Conservation (phyloP, 805 yeast genomes). For the Lipomyces anomalus region DNA sequence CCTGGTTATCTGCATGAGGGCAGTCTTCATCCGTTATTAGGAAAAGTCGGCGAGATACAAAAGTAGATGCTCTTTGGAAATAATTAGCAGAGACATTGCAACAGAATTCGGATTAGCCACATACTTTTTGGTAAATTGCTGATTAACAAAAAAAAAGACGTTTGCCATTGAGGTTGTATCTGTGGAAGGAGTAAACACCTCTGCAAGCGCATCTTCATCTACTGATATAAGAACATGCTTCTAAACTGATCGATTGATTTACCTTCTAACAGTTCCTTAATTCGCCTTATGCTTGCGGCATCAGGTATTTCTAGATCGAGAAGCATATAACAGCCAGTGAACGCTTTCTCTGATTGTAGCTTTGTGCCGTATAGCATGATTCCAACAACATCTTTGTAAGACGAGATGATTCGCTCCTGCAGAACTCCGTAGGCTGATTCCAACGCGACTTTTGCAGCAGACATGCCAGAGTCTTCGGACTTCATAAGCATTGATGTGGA, state of each 20-base stretch:
- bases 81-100: no score
- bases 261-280: constrained; percentile 21
- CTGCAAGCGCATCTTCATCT: constrained; percentile 26
- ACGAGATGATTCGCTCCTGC: constrained; percentile 56
- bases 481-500: constrained; percentile 30
- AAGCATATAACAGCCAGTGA: constrained; percentile 24
- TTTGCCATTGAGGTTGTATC: constrained; percentile 35
- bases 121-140: constrained; percentile 46
- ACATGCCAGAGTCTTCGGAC: constrained; percentile 14
- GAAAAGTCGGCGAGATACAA: constrained; percentile 55
- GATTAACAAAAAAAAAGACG: constrained; percentile 49
- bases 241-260: not conserved
- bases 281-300: constrained; percentile 15
- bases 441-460: constrained; percentile 33
- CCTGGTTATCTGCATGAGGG: constrained; percentile 46
- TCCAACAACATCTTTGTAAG: constrained; percentile 71
- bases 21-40: constrained; percentile 70
- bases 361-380: constrained; percentile 46
- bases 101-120: no score
- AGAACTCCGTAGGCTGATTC: constrained; percentile 56
- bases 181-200: constrained; percentile 23
- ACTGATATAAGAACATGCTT: not conserved
- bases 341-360: constrained; percentile 28
- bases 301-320: constrained; percentile 24
- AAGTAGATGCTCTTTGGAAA: constrained; percentile 40